Evolutionary conservation across 1,284 basidiomycete species (phyloP), one percentile per base, ranked within the genome.

Genomic region (Puccinia triticina): DNA sequence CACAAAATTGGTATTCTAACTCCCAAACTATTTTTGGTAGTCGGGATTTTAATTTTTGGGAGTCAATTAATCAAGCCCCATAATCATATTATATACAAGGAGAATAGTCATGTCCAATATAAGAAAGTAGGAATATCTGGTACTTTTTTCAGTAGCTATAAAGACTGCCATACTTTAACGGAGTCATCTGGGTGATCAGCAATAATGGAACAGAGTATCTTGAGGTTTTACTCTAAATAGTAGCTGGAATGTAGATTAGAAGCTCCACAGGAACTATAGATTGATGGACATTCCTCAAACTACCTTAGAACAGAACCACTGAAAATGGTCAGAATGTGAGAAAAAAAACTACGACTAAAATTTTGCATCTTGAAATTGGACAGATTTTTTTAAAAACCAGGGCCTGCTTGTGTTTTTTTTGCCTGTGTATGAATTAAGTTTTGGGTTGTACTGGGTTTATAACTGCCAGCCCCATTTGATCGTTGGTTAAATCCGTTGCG

Each of bases 401-500:
- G 1, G 34, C 64, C 64, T 37, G 18, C 14, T 23, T 66, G 64
- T 57, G 55, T 57, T 7, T 8, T 57, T 26, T 29, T 3, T 7
- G 64, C 2, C 34, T 1, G 40, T 43, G 37, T 5, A 34, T 53
- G n/a, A 29, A 72, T 72, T 26, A 48, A 29, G 48, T 72, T 72
- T 75, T 75, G 34, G 73, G 29, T 75, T 14, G 26, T 26, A 75
- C 73, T 29, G 48, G 12, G 73, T 80, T 73, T 85, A 83, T 10
- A 71, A 82, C 32, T 67, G 92, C 93, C 82, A 94, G 89, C 72
- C 90, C 91, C 82, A 95, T 89, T 74, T 89, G 88, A 87, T 94
- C 93, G 85, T 90, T 90, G 43, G 87, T 87, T 12, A 91, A 90
- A 85, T 94, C 90, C 12, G 91, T 92, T 16, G 92, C 92, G 87